These are phyloP conservation scores for Thalassiosira hispida DNA, from an alignment of 352 stramenopile genomes.

Conservation along the genomic window DNA sequence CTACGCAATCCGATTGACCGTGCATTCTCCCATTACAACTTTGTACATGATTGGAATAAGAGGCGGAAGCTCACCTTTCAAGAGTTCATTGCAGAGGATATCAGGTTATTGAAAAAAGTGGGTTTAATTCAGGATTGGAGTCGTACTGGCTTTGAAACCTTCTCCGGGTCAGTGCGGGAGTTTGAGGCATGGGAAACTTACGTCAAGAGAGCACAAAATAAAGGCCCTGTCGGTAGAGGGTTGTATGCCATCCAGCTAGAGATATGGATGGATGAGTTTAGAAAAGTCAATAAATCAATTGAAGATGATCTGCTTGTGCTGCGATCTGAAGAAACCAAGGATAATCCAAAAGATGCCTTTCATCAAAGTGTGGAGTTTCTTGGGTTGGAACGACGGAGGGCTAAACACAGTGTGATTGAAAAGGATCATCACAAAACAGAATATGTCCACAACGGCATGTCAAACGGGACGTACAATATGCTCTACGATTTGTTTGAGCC, in stretches of 20 bases:
- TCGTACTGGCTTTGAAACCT: slow-evolving; percentile 17
- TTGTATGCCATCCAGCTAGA: slow-evolving; percentile 43
- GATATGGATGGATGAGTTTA: slow-evolving; percentile 42
- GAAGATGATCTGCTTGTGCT: slow-evolving; percentile 29
- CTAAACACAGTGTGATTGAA: neutral
- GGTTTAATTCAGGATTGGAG: slow-evolving; percentile 26
- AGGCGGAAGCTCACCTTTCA: neutral
- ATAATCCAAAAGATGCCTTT: slow-evolving; percentile 23
- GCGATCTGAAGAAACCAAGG: slow-evolving; percentile 34
- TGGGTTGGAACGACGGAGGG: slow-evolving; percentile 8
- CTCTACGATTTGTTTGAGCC: slow-evolving; percentile 38
- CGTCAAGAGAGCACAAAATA: neutral
- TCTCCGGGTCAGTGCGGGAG: slow-evolving; percentile 11
- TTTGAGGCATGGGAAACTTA: slow-evolving; percentile 26
- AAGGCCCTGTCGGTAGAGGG: slow-evolving; percentile 32
- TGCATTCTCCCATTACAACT: slow-evolving; percentile 39
- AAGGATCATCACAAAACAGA: slow-evolving; percentile 36
- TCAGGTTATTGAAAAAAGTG: slow-evolving; percentile 10
- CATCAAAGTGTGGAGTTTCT: slow-evolving; percentile 31
- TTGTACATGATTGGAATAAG: neutral
- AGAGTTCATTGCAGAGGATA: slow-evolving; percentile 17
- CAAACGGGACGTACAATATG: slow-evolving; percentile 18
- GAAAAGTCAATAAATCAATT: slow-evolving; percentile 29
- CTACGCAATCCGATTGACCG: slow-evolving; percentile 37
- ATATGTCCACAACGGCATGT: slow-evolving; percentile 27